Conservation (phyloP, 75 land plant species). For the Larix kaempferi region DNA sequence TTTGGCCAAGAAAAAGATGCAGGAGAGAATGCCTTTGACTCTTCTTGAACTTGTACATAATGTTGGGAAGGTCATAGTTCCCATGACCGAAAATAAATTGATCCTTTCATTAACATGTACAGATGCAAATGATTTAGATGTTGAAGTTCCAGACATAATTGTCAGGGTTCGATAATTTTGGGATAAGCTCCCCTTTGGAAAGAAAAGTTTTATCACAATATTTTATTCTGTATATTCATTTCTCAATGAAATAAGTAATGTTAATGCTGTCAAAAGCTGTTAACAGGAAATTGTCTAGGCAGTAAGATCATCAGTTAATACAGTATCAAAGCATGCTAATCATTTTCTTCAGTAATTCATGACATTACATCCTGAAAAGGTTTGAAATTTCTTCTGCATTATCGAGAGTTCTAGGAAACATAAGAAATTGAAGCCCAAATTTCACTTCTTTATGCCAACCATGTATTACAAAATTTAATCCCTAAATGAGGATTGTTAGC, state of each 20-base stretch:
- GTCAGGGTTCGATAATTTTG: slow-evolving; percentile 28
- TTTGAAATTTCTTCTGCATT: too few species aligned
- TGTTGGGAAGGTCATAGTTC: slow-evolving; percentile 43
- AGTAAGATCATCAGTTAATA: neutral
- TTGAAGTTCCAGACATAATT: slow-evolving; percentile 53
- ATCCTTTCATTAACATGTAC: slow-evolving; percentile 44
- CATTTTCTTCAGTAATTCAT: too few species aligned
- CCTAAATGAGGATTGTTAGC: too few species aligned
- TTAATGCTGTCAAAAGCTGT: neutral
- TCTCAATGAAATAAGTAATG: neutral
- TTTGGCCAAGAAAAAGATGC: slow-evolving; percentile 40
- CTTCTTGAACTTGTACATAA: slow-evolving; percentile 40
- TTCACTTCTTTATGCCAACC: too few species aligned
- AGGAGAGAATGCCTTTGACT: slow-evolving; percentile 43
- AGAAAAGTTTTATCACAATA: neutral
- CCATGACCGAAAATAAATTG: slow-evolving; percentile 32
- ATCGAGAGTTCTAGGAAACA: too few species aligned
- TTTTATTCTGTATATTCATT: neutral
- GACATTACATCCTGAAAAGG: too few species aligned
- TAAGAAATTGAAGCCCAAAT: too few species aligned
- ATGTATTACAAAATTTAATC: too few species aligned
- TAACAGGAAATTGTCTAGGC: neutral
- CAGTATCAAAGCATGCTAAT: neutral
- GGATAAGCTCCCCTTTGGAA: neutral
- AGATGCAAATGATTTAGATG: slow-evolving; percentile 42